Base-by-base conservation (phyloP, 805 yeast genomes). In the Metschnikowia gelsemii region DNA sequence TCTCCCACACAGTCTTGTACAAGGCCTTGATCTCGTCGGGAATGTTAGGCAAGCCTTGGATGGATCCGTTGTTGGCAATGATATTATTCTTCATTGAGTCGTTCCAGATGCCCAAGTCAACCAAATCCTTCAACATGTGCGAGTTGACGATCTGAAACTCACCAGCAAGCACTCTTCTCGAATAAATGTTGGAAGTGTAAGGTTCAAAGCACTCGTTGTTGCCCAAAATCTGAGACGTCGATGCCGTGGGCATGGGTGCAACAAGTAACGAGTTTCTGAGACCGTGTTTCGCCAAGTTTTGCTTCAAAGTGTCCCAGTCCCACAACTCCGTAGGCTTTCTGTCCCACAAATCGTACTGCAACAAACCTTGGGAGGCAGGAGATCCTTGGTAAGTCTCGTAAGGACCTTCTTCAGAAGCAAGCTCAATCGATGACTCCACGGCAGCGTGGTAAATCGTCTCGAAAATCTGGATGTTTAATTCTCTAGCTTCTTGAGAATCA, bases 161-260 rank as follows among this genome's bases (percentile, higher is more conserved):
- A 50, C 83, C 83, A 22, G 82, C 78, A 39, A 78, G 66, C 21
- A 77, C 83, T 68, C 83, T 72, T 70, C 83, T 72, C 11, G 80
- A 73, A 60, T 78, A 78, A 54, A 78, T 78, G 59, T 78, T 78
- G 18, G 82, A 78, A 21, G 83, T 78, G 62, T 72, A 76, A 27
- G 83, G 83, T 61, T 78, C 83, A 56, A 78, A 78, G 58, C 82
- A 78, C 59, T 78, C 83, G 55, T 76, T 78, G 61, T 72, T 73
- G 50, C 82, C 83, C 56, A 78, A 68, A 46, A 78, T 78, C 59
- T 78, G 83, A 8, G 82, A 78, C 4, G 82, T 78, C 18, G 82
- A 78, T n/a, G 82, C 82, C 45, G 83, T 78, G 32, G 83, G 83
- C 83, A 78, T 78, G 46, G 82, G 82, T 1, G 83, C 83, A 47